These are phyloP conservation scores for Cryomyces minteri DNA, from an alignment of 495 filamentous ascomycete species.

Conservation along the genomic window DNA sequence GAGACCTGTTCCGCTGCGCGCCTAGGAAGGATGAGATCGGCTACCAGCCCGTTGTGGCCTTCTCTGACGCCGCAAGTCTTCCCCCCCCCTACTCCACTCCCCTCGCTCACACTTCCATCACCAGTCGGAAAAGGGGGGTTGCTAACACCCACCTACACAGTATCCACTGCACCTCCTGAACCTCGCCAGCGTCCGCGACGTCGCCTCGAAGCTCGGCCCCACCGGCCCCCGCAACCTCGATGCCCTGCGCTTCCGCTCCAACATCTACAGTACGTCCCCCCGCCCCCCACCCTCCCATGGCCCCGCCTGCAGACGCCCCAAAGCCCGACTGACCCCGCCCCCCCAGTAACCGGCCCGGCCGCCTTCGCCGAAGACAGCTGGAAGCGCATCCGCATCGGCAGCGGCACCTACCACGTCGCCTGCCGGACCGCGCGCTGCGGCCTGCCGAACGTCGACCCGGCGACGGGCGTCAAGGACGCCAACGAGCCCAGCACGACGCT, in stretches of 20 bases:
- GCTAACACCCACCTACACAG: constrained; percentile 16
- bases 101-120: too few relatives aligned
- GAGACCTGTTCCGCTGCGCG: constrained; percentile 59
- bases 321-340: neutral
- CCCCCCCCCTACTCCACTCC: too few relatives aligned
- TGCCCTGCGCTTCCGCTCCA: constrained; percentile 60
- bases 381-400: constrained; percentile 48
- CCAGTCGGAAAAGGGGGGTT: neutral
- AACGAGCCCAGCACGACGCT: constrained; percentile 62
- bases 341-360: constrained; percentile 33
- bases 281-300: neutral
- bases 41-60: constrained; percentile 61
- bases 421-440: constrained; percentile 60
- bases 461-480: constrained; percentile 48
- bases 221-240: constrained; percentile 33
- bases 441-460: constrained; percentile 67
- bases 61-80: constrained; percentile 57
- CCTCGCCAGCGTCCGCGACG: constrained; percentile 50
- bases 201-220: constrained; percentile 18
- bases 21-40: constrained; percentile 48
- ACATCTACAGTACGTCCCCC: constrained; percentile 45
- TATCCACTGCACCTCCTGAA: constrained; percentile 76
- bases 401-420: constrained; percentile 34
- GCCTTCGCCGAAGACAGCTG: constrained; percentile 61
- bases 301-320: too few relatives aligned